Percentiles rank a stretch among this genome's conserved stretches.
Evolutionary conservation across 2,329 filamentous ascomycete species (phyloP).

Genomic region (Ophiosphaerella narmari): DNA sequence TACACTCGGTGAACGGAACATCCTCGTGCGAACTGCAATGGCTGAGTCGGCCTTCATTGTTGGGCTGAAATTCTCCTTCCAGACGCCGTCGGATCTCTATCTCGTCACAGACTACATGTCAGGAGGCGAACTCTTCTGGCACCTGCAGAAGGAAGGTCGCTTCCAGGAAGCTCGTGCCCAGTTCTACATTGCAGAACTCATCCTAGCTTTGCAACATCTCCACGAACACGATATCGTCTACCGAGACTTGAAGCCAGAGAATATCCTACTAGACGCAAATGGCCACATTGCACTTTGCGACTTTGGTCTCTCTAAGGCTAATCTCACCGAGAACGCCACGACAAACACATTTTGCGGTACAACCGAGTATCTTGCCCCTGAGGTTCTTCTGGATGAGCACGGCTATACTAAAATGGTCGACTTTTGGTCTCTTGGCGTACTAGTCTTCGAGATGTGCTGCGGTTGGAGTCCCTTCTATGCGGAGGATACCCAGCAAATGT

Average conservation of each 20-base stretch:
- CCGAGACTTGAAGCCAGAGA: constrained; percentile 95
- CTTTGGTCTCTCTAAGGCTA: constrained; percentile 96
- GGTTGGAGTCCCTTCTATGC: constrained; percentile 99
- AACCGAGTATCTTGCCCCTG: constrained; percentile 94
- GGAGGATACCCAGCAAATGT: constrained; percentile 99
- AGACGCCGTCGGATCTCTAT: constrained; percentile 94
- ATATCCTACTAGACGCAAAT: constrained; percentile 94
- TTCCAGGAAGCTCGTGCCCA: constrained; percentile 95
- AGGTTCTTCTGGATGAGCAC: constrained; percentile 92
- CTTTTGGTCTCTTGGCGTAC: constrained; percentile 96
- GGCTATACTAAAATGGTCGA: constrained; percentile 99
- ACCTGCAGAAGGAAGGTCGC: constrained; percentile 93
- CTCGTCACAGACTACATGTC: constrained; percentile 99
- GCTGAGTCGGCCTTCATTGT: constrained; percentile 97
- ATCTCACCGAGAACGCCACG: constrained; percentile 93
- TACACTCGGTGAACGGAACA: constrained; percentile 95
- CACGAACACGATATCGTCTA: constrained; percentile 98
- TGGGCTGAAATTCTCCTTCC: constrained; percentile 97
- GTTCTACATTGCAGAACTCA: constrained; percentile 98
- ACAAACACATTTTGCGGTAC: constrained; percentile 99
- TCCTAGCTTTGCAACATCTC: constrained; percentile 90
- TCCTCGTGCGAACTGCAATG: constrained; percentile 92
- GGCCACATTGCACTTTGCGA: constrained; percentile 98
- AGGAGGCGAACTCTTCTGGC: constrained; percentile 97
- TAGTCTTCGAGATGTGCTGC: constrained; percentile 99